phyloP scores from a whole-genome alignment of 495 filamentous ascomycete species.

The Hypomontagnella monticulosa region DNA sequence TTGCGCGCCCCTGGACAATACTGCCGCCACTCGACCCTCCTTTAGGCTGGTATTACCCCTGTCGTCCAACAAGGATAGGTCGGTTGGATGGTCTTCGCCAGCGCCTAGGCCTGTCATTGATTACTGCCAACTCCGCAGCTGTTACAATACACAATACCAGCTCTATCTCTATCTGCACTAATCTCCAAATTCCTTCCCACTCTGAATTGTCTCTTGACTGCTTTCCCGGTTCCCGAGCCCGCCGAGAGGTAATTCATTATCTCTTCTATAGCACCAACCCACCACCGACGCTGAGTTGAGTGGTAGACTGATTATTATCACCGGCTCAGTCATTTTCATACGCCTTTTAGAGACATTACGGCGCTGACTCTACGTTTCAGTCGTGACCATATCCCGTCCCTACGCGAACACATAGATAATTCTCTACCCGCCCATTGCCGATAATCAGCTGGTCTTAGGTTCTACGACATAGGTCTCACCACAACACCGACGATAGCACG shows the following conservation, averaged over 20 bases:
- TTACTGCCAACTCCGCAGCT: slow-evolving; percentile 35
- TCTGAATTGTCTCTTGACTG: slow-evolving; percentile 10
- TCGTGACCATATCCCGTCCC: neutral
- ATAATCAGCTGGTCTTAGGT: slow-evolving; percentile 32
- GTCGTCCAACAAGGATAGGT: slow-evolving; percentile 27
- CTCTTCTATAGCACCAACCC: slow-evolving; percentile 8
- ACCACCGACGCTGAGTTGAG: slow-evolving; percentile 17
- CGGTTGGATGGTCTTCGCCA: slow-evolving; percentile 32
- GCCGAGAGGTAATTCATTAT: slow-evolving; percentile 10
- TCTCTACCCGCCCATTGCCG: slow-evolving; percentile 17
- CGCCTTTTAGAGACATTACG: slow-evolving; percentile 18
- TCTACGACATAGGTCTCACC: slow-evolving; percentile 40
- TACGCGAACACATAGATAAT: slow-evolving; percentile 17
- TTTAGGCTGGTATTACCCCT: slow-evolving; percentile 39
- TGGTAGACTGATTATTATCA: slow-evolving; percentile 13
- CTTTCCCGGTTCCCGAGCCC: slow-evolving; percentile 21
- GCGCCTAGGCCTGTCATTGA: slow-evolving; percentile 38
- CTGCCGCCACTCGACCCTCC: slow-evolving; percentile 27
- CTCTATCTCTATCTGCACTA: slow-evolving; percentile 18
- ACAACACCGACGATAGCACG: slow-evolving; percentile 24
- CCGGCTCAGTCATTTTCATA: neutral
- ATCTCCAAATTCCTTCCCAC: slow-evolving; percentile 25
- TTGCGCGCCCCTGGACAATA: slow-evolving; percentile 27
- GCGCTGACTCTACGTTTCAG: slow-evolving; percentile 27
- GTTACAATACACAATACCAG: too few relatives aligned